Conservation (phyloP, 495 filamentous ascomycete species). For the Saxophila tyrrhenica region DNA sequence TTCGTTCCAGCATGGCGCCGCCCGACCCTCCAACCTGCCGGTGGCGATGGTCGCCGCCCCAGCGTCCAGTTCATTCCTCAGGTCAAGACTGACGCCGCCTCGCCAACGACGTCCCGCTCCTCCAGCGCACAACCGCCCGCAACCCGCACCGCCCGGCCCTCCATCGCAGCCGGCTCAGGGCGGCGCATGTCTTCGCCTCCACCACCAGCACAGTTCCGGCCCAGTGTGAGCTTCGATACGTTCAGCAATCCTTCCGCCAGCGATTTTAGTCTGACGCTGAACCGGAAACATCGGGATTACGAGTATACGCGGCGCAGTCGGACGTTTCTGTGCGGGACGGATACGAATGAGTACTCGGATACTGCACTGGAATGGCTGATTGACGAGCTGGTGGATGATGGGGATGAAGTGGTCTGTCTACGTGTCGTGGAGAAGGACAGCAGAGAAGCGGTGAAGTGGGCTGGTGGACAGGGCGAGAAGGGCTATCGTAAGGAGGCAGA, state of each 20-base stretch:
- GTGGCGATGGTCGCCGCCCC: slow-evolving; percentile 8
- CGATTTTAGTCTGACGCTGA: slow-evolving; percentile 72
- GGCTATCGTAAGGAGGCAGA: slow-evolving; percentile 75
- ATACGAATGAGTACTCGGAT: slow-evolving; percentile 91
- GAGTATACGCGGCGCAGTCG: slow-evolving; percentile 70
- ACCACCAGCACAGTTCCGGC: slow-evolving; percentile 19
- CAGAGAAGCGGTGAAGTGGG: slow-evolving; percentile 39
- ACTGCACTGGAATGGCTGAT: slow-evolving; percentile 91
- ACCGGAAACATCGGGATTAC: slow-evolving; percentile 83
- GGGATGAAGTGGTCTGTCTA: slow-evolving; percentile 91
- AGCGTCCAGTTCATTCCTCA: slow-evolving; percentile 17
- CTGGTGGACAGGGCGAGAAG: slow-evolving; percentile 51
- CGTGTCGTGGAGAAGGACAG: slow-evolving; percentile 80
- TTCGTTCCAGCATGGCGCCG: slow-evolving; percentile 20
- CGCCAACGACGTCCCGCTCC: slow-evolving; percentile 5
- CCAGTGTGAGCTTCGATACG: slow-evolving; percentile 82
- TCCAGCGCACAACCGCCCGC: slow-evolving; percentile 10
- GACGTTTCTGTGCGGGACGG: slow-evolving; percentile 87
- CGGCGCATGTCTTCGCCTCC: slow-evolving; percentile 15
- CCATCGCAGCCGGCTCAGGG: background rate
- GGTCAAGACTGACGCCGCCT: background rate
- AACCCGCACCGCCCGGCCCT: background rate
- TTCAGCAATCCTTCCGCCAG: slow-evolving; percentile 75
- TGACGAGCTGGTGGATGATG: slow-evolving; percentile 90
- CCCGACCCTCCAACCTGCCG: slow-evolving; percentile 3